Percentiles rank a stretch among this genome's conserved stretches.
These are phyloP conservation scores for Exophiala oligosperma DNA, from an alignment of 2,329 filamentous ascomycete species.

Conservation along the genomic window DNA sequence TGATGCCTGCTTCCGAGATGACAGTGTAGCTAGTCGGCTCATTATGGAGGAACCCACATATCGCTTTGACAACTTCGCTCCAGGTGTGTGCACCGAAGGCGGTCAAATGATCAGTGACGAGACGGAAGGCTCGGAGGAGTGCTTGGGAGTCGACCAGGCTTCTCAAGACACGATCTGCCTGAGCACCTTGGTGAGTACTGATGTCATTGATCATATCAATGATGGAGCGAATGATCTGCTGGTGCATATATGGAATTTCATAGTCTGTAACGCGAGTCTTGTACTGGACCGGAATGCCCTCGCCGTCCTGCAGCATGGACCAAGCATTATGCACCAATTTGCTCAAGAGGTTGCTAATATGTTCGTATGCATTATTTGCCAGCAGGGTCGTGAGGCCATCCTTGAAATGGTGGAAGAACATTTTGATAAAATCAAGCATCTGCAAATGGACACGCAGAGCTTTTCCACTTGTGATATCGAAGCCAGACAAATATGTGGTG, in stretches of 20 bases:
- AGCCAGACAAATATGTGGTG: constrained; percentile 83
- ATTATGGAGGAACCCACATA: constrained; percentile 97
- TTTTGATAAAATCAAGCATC: constrained; percentile 84
- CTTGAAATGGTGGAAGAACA: constrained; percentile 78
- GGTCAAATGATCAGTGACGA: constrained; percentile 75
- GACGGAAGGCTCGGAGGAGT: constrained; percentile 73
- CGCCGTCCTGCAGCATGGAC: constrained; percentile 63
- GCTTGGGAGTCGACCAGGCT: constrained; percentile 93
- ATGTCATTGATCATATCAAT: constrained; percentile 97
- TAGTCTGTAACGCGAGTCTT: constrained; percentile 87
- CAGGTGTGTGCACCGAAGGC: constrained; percentile 91
- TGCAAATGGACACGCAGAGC: constrained; percentile 82
- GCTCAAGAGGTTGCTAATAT: constrained; percentile 83
- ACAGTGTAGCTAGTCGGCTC: constrained; percentile 97
- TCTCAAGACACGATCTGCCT: constrained; percentile 83
- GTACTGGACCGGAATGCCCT: constrained; percentile 70
- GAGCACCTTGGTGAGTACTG: constrained; percentile 79
- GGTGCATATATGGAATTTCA: constrained; percentile 86
- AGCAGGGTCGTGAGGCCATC: constrained; percentile 84
- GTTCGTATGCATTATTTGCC: constrained; percentile 78
- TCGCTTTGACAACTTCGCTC: constrained; percentile 88
- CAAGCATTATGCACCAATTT: constrained; percentile 73
- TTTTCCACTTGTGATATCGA: constrained; percentile 77
- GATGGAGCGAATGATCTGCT: constrained; percentile 88
- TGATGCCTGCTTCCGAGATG: constrained; percentile 89